Evolutionary conservation across 2,329 filamentous ascomycete species (phyloP), one percentile per base, ranked within the genome.

Genomic region (Trichoderma sp.): DNA sequence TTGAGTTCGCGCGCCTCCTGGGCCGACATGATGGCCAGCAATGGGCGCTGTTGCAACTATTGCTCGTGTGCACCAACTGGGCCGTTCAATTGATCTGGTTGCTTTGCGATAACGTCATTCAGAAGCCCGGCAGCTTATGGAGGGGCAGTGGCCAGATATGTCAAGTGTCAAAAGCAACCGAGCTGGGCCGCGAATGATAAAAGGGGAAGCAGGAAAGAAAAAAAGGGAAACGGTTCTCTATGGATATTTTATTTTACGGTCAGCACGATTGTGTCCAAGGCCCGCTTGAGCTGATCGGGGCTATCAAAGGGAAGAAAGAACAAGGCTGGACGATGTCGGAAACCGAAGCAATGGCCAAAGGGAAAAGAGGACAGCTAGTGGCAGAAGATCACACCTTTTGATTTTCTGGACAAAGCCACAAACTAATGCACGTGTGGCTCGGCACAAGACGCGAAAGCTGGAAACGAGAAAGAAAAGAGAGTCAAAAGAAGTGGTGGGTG

Each of bases 1-100:
- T 94, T 97, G 81, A 93, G 87, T 87, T 97, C 94, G 73, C 68
- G 76, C 63, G 78, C 76, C 74, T 81, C 78, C 74, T 75, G 77
- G 70, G 79, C 77, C 76, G 81, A 79, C 80, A 82, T 82, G 74
- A 74, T 75, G 68, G 72, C 62, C 69, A 68, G 72, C 62, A 64
- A 58, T 67, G 43, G 43, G 72, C 63, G 69, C 72, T 69, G 62
- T 63, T 60, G 43, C 63, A 43, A 14, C 63, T 62, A 36, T 39
- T 56, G 56, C 66, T 68, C 58, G 62, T 60, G 66, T 53, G 28
- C 47, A 58, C 43, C 63, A 68, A 63, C 34, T 51, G 28, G n/a
- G 28, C 36, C 15, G 57, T 57, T 70, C 72, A 74, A 74, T 72
- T 72, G 73, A 63, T 47, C 32, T 21, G 36, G 51, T 51, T 39